A percentile compares a stretch with the other conserved stretches of the same genome.
Evolutionary conservation across 192 early-diverging fungal genomes (phyloP).

Genomic region (Entomortierella chlamydospora): DNA sequence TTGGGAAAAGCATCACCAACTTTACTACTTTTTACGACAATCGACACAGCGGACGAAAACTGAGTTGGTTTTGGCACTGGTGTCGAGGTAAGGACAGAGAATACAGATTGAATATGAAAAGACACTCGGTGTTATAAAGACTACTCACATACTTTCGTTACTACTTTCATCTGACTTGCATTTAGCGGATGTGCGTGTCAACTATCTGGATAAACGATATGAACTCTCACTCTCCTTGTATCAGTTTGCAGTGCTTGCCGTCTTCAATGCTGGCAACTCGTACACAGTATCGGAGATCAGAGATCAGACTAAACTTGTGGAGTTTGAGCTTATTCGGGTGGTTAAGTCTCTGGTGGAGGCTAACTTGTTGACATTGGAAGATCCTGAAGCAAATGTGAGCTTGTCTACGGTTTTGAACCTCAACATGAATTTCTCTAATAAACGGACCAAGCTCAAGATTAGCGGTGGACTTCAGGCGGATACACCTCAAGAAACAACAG

Average conservation of each 20-base stretch:
- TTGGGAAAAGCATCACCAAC: conserved; percentile 74
- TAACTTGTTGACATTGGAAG: conserved; percentile 13
- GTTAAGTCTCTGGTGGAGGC: conserved; percentile 66
- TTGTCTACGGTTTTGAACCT: conserved; percentile 18
- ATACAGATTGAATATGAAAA: too few relatives aligned
- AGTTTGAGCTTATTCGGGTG: conserved; percentile 66
- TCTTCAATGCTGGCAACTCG: conserved; percentile 69
- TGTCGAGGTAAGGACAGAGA: conserved; percentile 71
- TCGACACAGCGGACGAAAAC: conserved; percentile 78
- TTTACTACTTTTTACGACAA: conserved; percentile 81
- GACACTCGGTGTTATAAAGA: background rate
- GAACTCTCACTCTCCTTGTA: conserved; percentile 80
- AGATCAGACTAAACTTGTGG: conserved; percentile 64
- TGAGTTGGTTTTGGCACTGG: conserved; percentile 87
- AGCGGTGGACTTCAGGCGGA: conserved; percentile 69
- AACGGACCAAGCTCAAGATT: conserved; percentile 86
- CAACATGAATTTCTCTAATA: conserved; percentile 62
- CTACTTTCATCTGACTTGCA: too few relatives aligned
- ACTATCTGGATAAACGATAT: conserved; percentile 78
- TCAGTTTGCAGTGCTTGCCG: conserved; percentile 74
- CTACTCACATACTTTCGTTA: background rate
- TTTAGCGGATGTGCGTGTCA: conserved; percentile 74
- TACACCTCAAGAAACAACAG: conserved; percentile 68
- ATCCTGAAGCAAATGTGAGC: conserved; percentile 10
- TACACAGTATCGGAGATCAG: conserved; percentile 66